Conservation (phyloP, 1,284 basidiomycete species). For the Ganoderma meredithae region DNA sequence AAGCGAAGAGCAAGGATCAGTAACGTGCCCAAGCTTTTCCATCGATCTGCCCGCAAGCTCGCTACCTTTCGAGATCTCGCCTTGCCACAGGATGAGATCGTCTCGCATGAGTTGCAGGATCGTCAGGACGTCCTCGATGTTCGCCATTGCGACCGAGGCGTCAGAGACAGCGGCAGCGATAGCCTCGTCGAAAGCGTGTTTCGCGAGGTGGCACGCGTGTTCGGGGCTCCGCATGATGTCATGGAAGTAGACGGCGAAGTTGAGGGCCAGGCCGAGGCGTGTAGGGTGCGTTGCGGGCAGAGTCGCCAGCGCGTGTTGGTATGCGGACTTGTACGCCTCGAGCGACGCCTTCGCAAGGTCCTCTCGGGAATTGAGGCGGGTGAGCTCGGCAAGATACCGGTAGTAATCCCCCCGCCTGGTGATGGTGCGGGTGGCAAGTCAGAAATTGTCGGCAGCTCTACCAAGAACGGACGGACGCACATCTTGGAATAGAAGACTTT, state of each 20-base stretch:
- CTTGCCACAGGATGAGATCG: conserved; percentile 70
- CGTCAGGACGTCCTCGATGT: conserved; percentile 67
- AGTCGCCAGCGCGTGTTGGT: conserved; percentile 64
- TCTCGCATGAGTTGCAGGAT: conserved; percentile 72
- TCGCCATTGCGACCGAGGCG: conserved; percentile 46
- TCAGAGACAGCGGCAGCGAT: conserved; percentile 53
- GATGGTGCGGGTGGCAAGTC: neutral
- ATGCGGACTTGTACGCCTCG: conserved; percentile 72
- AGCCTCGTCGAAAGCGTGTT: conserved; percentile 76
- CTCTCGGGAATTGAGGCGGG: conserved; percentile 52
- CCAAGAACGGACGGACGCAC: conserved; percentile 44
- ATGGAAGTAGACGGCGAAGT: conserved; percentile 98
- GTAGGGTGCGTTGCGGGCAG: conserved; percentile 72
- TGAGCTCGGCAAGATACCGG: conserved; percentile 72
- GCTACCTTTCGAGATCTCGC: conserved; percentile 50
- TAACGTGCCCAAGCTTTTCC: neutral
- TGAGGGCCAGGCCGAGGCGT: conserved; percentile 90
- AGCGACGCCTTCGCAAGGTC: conserved; percentile 61
- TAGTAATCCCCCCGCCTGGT: conserved; percentile 75
- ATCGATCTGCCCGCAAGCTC: neutral
- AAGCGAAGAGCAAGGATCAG: neutral
- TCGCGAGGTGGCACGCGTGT: conserved; percentile 90
- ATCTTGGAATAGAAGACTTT: conserved; percentile 76
- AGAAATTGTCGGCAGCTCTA: neutral
- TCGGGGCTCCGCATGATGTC: conserved; percentile 94